A percentile compares a stretch with the other conserved stretches of the same genome.
phyloP scores from a whole-genome alignment of 495 filamentous ascomycete genomes.

The Hapsidospora chrysogenum region DNA sequence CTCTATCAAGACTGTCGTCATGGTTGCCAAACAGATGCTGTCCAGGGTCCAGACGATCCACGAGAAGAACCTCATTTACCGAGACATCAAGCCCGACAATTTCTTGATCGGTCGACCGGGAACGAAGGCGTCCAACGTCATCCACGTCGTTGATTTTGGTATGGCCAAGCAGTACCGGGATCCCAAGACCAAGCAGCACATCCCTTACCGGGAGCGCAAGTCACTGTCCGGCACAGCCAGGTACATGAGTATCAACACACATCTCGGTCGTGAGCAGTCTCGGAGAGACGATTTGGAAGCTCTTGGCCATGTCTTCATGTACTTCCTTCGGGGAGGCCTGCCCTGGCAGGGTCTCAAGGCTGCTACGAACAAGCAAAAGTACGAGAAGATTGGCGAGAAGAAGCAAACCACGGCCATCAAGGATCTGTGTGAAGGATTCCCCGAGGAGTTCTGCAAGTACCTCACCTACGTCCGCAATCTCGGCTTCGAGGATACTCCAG shows the following conservation, averaged over 20 bases:
- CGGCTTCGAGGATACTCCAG: constrained; percentile 94
- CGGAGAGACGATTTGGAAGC: constrained; percentile 93
- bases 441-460: constrained; percentile 97
- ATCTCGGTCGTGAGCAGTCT: constrained; percentile 91
- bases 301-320: constrained; percentile 97
- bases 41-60: constrained; percentile 98
- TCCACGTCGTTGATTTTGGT: constrained; percentile 97
- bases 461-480: constrained; percentile 93
- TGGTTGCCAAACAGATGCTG: constrained; percentile 99
- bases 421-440: constrained; percentile 91
- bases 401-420: constrained; percentile 96
- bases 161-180: constrained; percentile 99
- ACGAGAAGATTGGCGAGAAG: constrained; percentile 99
- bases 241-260: constrained; percentile 99
- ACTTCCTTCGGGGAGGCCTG: constrained; percentile 89
- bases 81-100: constrained; percentile 99
- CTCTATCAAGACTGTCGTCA: constrained; percentile 91
- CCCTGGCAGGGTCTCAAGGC: constrained; percentile 98
- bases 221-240: constrained; percentile 91
- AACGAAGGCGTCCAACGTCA: constrained; percentile 89
- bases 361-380: constrained; percentile 99
- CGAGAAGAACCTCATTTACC: constrained; percentile 98
- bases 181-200: constrained; percentile 98
- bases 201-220: constrained; percentile 95
- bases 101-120: constrained; percentile 93